Conservation (phyloP, 495 filamentous ascomycete species). For the Chaetomium cochliodes region DNA sequence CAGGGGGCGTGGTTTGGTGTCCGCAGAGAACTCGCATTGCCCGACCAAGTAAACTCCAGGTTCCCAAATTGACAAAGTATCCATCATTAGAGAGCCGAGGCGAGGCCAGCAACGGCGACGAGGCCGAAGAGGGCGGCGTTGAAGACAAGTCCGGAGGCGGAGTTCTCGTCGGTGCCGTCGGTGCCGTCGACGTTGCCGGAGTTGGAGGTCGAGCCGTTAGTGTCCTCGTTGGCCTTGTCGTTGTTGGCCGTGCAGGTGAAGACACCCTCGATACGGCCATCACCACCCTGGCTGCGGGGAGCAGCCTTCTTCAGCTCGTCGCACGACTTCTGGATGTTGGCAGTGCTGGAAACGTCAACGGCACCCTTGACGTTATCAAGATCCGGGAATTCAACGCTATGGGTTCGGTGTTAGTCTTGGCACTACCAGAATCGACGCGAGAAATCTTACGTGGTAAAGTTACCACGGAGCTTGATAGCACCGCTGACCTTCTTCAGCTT, state of each 20-base stretch:
- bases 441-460: slow-evolving; percentile 71
- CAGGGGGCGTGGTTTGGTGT: slow-evolving; percentile 1
- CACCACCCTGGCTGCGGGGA: slow-evolving; percentile 39
- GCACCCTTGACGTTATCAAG: slow-evolving; percentile 77
- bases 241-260: slow-evolving; percentile 56
- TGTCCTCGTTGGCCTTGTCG: slow-evolving; percentile 45
- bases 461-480: slow-evolving; percentile 85
- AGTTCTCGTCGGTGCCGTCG: slow-evolving; percentile 31
- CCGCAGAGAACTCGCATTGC: slow-evolving; percentile 7
- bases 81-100: slow-evolving; percentile 35
- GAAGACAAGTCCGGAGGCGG: slow-evolving; percentile 34
- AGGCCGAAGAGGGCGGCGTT: slow-evolving; percentile 44
- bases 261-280: slow-evolving; percentile 57
- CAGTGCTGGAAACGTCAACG: slow-evolving; percentile 79
- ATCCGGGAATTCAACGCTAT: slow-evolving; percentile 65
- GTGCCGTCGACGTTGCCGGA: slow-evolving; percentile 21
- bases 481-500: slow-evolving; percentile 68
- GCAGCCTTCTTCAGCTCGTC: slow-evolving; percentile 46
- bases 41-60: slow-evolving; percentile 7
- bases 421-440: not conserved
- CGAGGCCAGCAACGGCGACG: slow-evolving; percentile 41
- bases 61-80: slow-evolving; percentile 5
- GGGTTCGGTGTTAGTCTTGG: slow-evolving; percentile 8
- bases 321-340: slow-evolving; percentile 55
- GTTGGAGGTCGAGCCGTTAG: slow-evolving; percentile 31